Evolutionary conservation across 176 grass and related monocot species (phyloP).

Genomic region (Aegilops bicornis): DNA sequence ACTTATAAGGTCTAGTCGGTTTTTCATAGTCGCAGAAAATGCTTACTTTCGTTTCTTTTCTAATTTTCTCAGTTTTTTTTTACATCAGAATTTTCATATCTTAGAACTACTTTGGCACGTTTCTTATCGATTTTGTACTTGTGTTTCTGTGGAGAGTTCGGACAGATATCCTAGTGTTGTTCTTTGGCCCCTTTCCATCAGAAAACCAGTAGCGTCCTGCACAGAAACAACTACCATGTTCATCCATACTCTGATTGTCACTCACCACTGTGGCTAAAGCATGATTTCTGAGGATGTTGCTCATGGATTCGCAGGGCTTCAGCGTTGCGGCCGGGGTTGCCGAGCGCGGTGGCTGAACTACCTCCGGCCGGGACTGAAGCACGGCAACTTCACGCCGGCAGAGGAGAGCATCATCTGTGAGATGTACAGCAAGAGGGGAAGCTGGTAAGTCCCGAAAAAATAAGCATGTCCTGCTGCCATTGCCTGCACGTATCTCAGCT

Average conservation of each 20-base stretch:
- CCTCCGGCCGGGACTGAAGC: conserved; percentile 51
- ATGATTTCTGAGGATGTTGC: background rate
- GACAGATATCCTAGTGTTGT: background rate
- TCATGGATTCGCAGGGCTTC: conserved; percentile 33
- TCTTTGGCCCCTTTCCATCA: background rate
- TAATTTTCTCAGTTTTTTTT: background rate
- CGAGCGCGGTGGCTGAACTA: conserved; percentile 66
- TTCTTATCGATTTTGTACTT: background rate
- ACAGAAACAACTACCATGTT: background rate
- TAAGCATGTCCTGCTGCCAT: background rate
- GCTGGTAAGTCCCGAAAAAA: conserved; percentile 28
- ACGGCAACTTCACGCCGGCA: conserved; percentile 37
- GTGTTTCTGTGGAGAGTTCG: background rate
- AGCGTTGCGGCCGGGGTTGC: conserved; percentile 45
- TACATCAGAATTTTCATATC: background rate
- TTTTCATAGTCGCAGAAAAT: background rate
- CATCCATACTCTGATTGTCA: background rate
- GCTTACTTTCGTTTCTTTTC: background rate
- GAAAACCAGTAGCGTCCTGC: background rate
- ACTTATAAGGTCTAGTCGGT: background rate
- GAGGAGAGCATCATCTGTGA: conserved; percentile 51
- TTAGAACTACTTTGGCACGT: background rate
- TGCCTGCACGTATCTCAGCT: background rate
- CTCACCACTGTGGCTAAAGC: background rate
- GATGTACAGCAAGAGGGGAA: conserved; percentile 47